Conservation (phyloP, 805 yeast species). For the Cyberlindnera galapagoensis region DNA sequence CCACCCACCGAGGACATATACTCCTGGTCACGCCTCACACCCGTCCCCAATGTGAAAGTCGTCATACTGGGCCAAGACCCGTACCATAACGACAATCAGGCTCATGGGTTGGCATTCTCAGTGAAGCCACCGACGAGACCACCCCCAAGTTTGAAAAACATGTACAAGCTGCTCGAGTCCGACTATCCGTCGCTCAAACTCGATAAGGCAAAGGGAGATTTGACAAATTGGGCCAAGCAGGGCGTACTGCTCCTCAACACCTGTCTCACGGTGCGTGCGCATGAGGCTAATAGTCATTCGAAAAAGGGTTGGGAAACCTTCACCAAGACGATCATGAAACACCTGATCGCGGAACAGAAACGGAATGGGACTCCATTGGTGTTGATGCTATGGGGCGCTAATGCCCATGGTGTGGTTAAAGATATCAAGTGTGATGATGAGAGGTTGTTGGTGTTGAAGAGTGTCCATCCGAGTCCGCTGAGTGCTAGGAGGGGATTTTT, state of each 20-base stretch:
- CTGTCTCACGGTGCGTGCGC: constrained; percentile 86
- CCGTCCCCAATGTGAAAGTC: constrained; percentile 65
- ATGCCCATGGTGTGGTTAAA: constrained; percentile 34
- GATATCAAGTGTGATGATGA: constrained; percentile 24
- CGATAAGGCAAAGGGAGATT: constrained; percentile 45
- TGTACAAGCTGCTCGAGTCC: constrained; percentile 69
- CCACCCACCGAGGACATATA: constrained; percentile 77
- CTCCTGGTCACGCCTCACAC: constrained; percentile 88
- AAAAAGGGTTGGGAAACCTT: constrained; percentile 89
- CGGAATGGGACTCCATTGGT: constrained; percentile 14
- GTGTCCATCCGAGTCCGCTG: constrained; percentile 94
- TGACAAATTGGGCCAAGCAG: constrained; percentile 77
- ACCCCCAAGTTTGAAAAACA: constrained; percentile 84
- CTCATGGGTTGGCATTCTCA: constrained; percentile 94
- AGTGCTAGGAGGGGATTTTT: constrained; percentile 88
- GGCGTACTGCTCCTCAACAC: constrained; percentile 89
- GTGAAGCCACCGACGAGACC: constrained; percentile 79
- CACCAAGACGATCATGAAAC: constrained; percentile 63
- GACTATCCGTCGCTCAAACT: constrained; percentile 66
- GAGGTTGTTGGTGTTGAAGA: constrained; percentile 42
- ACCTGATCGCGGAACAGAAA: constrained; percentile 41
- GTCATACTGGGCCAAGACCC: constrained; percentile 94
- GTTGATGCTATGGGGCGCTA: constrained; percentile 32
- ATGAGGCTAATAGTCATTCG: constrained; percentile 89
- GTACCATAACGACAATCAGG: constrained; percentile 87